phyloP scores from a whole-genome alignment of 805 yeast genomes.

The Yamadazyma takamatsuzukensis region DNA sequence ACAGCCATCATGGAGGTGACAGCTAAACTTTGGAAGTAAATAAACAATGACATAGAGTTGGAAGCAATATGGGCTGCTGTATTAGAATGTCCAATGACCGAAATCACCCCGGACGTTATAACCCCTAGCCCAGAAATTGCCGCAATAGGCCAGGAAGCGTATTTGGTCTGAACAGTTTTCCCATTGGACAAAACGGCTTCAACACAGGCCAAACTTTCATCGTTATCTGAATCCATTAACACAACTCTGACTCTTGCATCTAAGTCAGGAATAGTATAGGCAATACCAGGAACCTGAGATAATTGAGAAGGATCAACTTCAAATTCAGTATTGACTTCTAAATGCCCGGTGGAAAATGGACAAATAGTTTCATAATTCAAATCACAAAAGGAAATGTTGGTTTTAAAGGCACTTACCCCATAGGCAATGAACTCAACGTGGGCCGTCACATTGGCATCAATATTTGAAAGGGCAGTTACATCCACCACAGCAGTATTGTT shows the following conservation, averaged over 20 bases:
- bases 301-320: slow-evolving; percentile 39
- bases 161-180: slow-evolving; percentile 88
- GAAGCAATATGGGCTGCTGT: slow-evolving; percentile 98
- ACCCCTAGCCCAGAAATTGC: slow-evolving; percentile 86
- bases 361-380: slow-evolving; percentile 54
- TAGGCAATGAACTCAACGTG: slow-evolving; percentile 68
- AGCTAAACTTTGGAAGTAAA: slow-evolving; percentile 91
- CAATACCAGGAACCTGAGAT: slow-evolving; percentile 69
- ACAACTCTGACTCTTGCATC: slow-evolving; percentile 86
- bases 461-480: slow-evolving; percentile 73
- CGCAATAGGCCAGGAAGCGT: slow-evolving; percentile 95
- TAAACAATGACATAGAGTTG: slow-evolving; percentile 85
- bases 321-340: slow-evolving; percentile 60
- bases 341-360: slow-evolving; percentile 85
- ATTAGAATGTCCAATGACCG: slow-evolving; percentile 82
- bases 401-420: slow-evolving; percentile 63
- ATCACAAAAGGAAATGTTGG: slow-evolving; percentile 61
- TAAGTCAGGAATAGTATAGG: slow-evolving; percentile 87
- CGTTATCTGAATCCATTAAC: slow-evolving; percentile 47
- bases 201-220: slow-evolving; percentile 77
- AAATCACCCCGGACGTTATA: slow-evolving; percentile 79
- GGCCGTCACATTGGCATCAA: slow-evolving; percentile 69
- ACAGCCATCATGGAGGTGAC: slow-evolving; percentile 96
- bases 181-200: slow-evolving; percentile 84
- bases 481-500: slow-evolving; percentile 62